Percentiles rank a stretch among this genome's conserved stretches.
These are phyloP conservation scores for Rutstroemia sydowiana DNA, from an alignment of 2,329 filamentous ascomycete genomes.

Conservation along the genomic window DNA sequence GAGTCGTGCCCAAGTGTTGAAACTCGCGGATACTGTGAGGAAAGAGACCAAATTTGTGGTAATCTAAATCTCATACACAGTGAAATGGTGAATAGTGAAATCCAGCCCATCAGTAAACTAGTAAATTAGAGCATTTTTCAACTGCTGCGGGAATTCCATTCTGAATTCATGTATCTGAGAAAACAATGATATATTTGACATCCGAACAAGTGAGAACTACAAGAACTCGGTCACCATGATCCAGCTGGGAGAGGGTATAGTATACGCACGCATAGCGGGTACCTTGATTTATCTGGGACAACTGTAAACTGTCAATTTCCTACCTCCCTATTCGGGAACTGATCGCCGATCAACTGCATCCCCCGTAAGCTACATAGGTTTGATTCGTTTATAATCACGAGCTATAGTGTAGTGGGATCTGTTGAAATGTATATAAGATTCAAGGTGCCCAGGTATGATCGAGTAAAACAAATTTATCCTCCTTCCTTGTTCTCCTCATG, in stretches of 20 bases:
- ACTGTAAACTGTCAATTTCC: too few relatives aligned
- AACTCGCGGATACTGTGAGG: neutral
- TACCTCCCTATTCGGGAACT: too few relatives aligned
- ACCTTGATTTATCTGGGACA: too few relatives aligned
- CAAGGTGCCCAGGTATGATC: too few relatives aligned
- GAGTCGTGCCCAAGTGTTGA: neutral
- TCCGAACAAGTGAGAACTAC: neutral
- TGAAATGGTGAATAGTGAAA: neutral
- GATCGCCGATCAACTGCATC: too few relatives aligned
- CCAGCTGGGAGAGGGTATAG: neutral
- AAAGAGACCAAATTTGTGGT: neutral
- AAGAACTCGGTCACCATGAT: neutral
- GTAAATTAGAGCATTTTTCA: neutral
- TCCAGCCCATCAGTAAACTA: too few relatives aligned
- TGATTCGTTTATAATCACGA: too few relatives aligned
- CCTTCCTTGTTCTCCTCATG: too few relatives aligned
- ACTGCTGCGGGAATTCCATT: neutral
- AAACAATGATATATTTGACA: neutral
- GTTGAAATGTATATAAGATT: too few relatives aligned
- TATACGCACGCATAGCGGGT: neutral
- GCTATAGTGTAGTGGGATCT: too few relatives aligned
- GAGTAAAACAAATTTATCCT: too few relatives aligned
- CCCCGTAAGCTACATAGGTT: too few relatives aligned
- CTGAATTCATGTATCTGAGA: neutral
- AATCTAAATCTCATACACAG: neutral